Evolutionary conservation across 306 rosid genomes (phyloP), one percentile per base, ranked within the genome.

Genomic region (Prosopis cineraria): DNA sequence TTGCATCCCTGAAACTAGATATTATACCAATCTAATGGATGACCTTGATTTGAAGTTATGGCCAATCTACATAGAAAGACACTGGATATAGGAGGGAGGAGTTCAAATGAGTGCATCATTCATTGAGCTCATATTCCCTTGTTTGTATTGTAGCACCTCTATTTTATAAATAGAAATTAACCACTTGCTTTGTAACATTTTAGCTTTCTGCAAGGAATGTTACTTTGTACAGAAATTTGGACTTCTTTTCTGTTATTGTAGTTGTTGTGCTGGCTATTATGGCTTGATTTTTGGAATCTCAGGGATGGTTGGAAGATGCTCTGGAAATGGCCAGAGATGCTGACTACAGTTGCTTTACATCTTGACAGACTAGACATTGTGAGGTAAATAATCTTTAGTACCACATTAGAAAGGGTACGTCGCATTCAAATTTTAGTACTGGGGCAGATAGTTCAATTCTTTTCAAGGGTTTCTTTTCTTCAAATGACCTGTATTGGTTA

Each of bases 281-380:
- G 81, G 94, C 89, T 72, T 91, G 45, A 76, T 90, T 88, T 87
- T 74, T 90, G 89, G 91, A 88, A 81, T 84, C 90, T 68, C 90
- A 90, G 64, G 91, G 89, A 55, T 86, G 86, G 94, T 77, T 86
- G 68, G 91, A 88, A 84, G 91, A 88, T 65, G 91, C 94, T 64
- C 84, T 88, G 44, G 91, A 84, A 82, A 90, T 88, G 65, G 94
- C 94, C 17, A 86, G 83, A 10, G 92, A 90, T 75, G 86, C 87
- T 63, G 94, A 88, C 65, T 90, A 86, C 78, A 86, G 86, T 90
- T 62, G 89, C 90, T 17, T 82, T 90, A 76, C 92, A 86, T 78
- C 92, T 90, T 68, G 88, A 89, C 58, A 86, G 81, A 76, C 81
- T 88, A 73, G 89, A 84, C 62, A 75, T 88, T 88, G 89, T 88